Conservation (phyloP, 2,329 filamentous ascomycete genomes). For the Epichloe sylvatica region DNA sequence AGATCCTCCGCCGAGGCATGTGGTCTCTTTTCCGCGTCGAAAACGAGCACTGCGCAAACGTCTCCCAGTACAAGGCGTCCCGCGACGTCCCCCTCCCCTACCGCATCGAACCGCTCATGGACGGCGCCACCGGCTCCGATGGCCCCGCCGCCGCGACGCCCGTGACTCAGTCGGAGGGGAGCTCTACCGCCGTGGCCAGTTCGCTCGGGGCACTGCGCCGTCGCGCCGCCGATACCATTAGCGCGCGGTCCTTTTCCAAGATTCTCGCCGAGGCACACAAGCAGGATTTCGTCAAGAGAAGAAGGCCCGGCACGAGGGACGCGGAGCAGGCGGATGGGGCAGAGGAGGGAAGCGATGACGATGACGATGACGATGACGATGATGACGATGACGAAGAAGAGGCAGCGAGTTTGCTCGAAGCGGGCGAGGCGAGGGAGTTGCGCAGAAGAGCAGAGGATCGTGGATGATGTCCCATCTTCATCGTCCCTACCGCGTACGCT, state of each 20-base stretch:
- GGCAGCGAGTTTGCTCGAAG: conserved; percentile 7
- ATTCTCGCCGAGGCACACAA: conserved; percentile 75
- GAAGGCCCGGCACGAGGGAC: conserved; percentile 20
- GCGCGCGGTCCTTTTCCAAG: conserved; percentile 32
- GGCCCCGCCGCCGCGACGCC: conserved; percentile 7
- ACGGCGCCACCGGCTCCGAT: conserved; percentile 25
- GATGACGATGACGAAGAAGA: conserved; percentile 16
- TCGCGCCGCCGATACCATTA: conserved; percentile 19
- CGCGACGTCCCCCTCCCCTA: conserved; percentile 75
- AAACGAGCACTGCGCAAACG: conserved; percentile 93
- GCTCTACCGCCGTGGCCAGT: conserved; percentile 12
- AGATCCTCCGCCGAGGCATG: conserved; percentile 72
- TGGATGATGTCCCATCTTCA: not conserved
- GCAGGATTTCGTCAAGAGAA: conserved; percentile 81
- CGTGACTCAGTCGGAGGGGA: not conserved
- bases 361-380: conserved; percentile 20
- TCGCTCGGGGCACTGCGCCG: conserved; percentile 16
- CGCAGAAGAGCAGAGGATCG: conserved; percentile 8
- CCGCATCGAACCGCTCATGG: conserved; percentile 37
- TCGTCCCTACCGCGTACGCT: no score
- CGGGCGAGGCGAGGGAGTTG: conserved; percentile 1
- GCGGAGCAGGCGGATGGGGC: conserved; percentile 14
- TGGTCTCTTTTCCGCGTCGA: conserved; percentile 93
- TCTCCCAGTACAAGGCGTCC: conserved; percentile 76
- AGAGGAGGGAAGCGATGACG: conserved; percentile 18